phyloP scores from a whole-genome alignment of 2,329 filamentous ascomycete species.

The Monascus ruber region DNA sequence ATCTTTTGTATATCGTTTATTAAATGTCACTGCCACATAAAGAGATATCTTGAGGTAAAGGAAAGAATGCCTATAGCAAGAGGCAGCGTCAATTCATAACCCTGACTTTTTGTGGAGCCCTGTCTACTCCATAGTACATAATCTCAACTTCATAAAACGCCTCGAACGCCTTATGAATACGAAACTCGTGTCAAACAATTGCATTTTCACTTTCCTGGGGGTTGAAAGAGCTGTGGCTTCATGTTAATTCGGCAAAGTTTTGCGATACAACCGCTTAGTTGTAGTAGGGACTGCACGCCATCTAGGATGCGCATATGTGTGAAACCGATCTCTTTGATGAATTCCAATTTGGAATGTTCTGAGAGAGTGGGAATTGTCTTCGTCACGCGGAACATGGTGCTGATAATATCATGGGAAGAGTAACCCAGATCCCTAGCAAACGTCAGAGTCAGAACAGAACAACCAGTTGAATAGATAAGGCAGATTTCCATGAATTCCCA shows the following conservation, averaged over 20 bases:
- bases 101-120: no score
- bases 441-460: slow-evolving; percentile 1
- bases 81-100: no score
- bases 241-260: slow-evolving; percentile 93
- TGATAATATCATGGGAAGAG: slow-evolving; percentile 97
- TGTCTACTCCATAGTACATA: no score
- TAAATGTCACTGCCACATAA: no score
- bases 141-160: no score
- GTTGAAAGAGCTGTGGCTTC: slow-evolving; percentile 69
- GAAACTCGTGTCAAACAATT: no score
- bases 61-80: no score
- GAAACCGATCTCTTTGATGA: slow-evolving; percentile 97
- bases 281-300: slow-evolving; percentile 86
- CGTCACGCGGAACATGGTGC: slow-evolving; percentile 97
- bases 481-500: not conserved
- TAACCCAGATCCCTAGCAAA: slow-evolving; percentile 65
- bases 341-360: slow-evolving; percentile 91
- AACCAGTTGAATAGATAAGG: no score
- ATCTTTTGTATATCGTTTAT: no score
- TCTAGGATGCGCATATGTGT: slow-evolving; percentile 99
- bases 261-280: slow-evolving; percentile 84
- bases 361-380: slow-evolving; percentile 88
- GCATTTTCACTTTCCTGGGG: slow-evolving; percentile 21
- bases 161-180: no score
- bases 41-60: no score